Base-by-base conservation (phyloP, 1,139 yeast genomes). In the Diutina siamensis region DNA sequence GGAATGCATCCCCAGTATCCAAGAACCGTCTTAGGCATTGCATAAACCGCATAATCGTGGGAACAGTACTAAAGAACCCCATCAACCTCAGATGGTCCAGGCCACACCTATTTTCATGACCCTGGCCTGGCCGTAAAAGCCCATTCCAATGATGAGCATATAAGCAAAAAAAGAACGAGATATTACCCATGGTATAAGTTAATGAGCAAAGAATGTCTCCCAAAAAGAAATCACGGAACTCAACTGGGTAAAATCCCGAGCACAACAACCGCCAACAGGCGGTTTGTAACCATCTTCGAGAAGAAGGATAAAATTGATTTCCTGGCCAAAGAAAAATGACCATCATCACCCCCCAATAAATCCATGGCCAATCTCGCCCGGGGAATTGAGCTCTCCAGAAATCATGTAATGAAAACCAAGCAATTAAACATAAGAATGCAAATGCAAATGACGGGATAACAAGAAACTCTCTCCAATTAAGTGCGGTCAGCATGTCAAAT, bases 1-100 rank as follows among this genome's bases (percentile, higher is more conserved):
- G 99, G 58, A 92, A 94, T 84, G 89, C 82, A 57, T 89, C 96
- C 1, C 94, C 92, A 0, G 97, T 83, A 58, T 92, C 99, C 45
- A 81, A 76, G 60, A 74, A 92, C 74, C 99, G 94, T 54, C 99
- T 70, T 28, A 83, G 60, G 62, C 98, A 92, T 60, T 92, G 99
- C 47, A 89, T 60, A 46, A 84, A 76, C 64, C 99, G 83, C 87
- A 95, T 87, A 41, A 87, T 75, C 50, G 88, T 83, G 0, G 99
- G 98, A 22, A 92, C 61, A 2, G 95, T 72, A 38, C 87, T 72
- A 53, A 89, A 72, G 53, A 89, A 85, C 3, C 97, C 98, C 77
- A 89, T 74, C 13, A 76, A 53, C 48, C 83, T 72, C 1, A 96
- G 87, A 51, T 71, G 73, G 0, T 84, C 71, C 1, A 96, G 87